phyloP scores from a whole-genome alignment of 441 rosid species.

The Corymbia calophylla region DNA sequence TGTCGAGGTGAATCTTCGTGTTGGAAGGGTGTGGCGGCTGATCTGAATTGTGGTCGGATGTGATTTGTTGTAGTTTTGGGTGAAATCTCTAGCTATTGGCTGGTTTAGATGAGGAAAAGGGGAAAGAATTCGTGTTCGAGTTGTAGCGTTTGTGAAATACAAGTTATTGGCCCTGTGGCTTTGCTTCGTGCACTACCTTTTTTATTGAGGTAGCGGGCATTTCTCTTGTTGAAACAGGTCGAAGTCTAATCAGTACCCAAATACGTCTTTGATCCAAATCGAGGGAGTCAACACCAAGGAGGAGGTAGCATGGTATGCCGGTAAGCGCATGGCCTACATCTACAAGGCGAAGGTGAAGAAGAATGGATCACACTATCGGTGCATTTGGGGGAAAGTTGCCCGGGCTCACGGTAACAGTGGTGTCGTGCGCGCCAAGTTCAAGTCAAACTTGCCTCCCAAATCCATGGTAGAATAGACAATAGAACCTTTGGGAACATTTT shows the following conservation, averaged over 20 bases:
- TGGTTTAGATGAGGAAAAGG: neutral
- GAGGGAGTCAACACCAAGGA: conserved; percentile 91
- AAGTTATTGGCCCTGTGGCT: neutral
- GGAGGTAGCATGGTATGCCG: conserved; percentile 74
- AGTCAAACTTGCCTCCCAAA: conserved; percentile 75
- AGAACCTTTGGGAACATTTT: neutral
- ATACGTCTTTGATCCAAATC: conserved; percentile 62
- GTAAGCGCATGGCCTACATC: conserved; percentile 82
- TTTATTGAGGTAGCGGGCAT: neutral
- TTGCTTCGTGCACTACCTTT: neutral
- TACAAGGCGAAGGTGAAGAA: conserved; percentile 87
- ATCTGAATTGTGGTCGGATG: neutral
- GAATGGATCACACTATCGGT: conserved; percentile 74
- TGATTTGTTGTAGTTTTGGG: neutral
- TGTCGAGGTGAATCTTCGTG: neutral
- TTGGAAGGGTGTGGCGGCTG: neutral
- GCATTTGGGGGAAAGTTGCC: conserved; percentile 86
- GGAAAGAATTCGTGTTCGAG: neutral
- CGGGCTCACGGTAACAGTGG: conserved; percentile 95
- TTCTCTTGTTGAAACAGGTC: conserved; percentile 33
- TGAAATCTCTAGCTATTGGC: neutral
- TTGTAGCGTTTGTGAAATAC: neutral
- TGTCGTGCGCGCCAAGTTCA: conserved; percentile 86
- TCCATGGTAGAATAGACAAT: conserved; percentile 50
- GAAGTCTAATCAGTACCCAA: conserved; percentile 85